These are phyloP conservation scores for Prunus fruticosa DNA, from an alignment of 306 rosid genomes.

Conservation along the genomic window DNA sequence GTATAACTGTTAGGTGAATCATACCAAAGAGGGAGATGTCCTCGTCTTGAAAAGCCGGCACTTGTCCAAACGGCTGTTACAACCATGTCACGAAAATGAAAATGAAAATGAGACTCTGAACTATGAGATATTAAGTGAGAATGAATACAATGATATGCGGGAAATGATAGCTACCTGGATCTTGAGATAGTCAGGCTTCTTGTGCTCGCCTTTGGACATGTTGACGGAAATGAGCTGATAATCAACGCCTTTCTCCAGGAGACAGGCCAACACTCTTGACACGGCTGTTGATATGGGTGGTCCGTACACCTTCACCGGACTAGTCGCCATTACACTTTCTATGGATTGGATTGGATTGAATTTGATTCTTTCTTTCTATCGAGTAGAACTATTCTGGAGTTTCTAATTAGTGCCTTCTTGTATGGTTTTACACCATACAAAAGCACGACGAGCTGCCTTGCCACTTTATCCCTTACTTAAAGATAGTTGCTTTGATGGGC, in stretches of 20 bases:
- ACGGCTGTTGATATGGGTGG: slow-evolving; percentile 75
- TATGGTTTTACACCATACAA: slow-evolving; percentile 20
- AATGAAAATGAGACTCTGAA: background rate
- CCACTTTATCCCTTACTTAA: slow-evolving; percentile 25
- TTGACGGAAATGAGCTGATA: slow-evolving; percentile 60
- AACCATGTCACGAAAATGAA: background rate
- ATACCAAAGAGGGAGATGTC: slow-evolving; percentile 64
- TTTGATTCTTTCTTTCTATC: background rate
- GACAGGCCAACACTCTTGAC: slow-evolving; percentile 77
- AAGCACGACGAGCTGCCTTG: background rate
- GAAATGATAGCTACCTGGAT: slow-evolving; percentile 34
- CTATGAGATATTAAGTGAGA: background rate
- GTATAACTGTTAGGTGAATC: background rate
- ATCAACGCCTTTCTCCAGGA: slow-evolving; percentile 60
- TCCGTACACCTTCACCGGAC: slow-evolving; percentile 74
- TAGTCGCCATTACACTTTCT: slow-evolving; percentile 42
- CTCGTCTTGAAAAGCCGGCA: slow-evolving; percentile 79
- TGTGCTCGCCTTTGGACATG: slow-evolving; percentile 88
- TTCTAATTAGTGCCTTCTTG: background rate
- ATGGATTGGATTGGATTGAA: background rate
- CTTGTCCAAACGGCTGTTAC: slow-evolving; percentile 81
- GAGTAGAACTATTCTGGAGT: background rate
- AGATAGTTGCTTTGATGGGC: background rate
- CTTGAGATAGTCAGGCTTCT: slow-evolving; percentile 59
- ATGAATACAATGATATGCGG: background rate